These are phyloP conservation scores for Cladosporium oxysporum DNA, from an alignment of 2,329 filamentous ascomycete genomes.

Conservation along the genomic window DNA sequence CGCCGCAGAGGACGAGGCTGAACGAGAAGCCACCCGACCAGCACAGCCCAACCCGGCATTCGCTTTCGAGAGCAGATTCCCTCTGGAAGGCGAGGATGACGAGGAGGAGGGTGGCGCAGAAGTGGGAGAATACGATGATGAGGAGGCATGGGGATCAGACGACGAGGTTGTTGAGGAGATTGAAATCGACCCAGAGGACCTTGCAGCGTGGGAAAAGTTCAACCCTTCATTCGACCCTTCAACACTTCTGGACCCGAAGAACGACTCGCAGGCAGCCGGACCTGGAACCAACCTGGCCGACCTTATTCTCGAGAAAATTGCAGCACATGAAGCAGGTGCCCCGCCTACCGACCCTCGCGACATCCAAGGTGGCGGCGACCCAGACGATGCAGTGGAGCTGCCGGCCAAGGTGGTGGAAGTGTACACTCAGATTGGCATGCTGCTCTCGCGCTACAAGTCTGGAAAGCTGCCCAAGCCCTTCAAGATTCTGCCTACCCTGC, in stretches of 20 bases:
- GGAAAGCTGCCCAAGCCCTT: slow-evolving; percentile 97
- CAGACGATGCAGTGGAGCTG: slow-evolving; percentile 81
- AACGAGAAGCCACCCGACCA: slow-evolving; percentile 46
- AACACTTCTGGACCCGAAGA: slow-evolving; percentile 62
- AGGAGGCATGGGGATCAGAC: slow-evolving; percentile 73
- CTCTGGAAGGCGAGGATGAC: slow-evolving; percentile 42
- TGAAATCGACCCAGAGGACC: slow-evolving; percentile 84
- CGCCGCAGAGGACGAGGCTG: slow-evolving; percentile 73
- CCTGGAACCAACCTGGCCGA: slow-evolving; percentile 78
- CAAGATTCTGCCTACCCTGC: slow-evolving; percentile 91
- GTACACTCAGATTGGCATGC: slow-evolving; percentile 86
- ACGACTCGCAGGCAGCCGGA: slow-evolving; percentile 35
- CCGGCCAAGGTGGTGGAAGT: slow-evolving; percentile 92
- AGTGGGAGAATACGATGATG: slow-evolving; percentile 52
- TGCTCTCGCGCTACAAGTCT: slow-evolving; percentile 89
- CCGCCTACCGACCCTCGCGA: slow-evolving; percentile 51
- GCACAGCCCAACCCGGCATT: slow-evolving; percentile 64
- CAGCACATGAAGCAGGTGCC: slow-evolving; percentile 74
- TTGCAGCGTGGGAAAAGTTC: slow-evolving; percentile 90
- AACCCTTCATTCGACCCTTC: slow-evolving; percentile 74
- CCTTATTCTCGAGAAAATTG: slow-evolving; percentile 91
- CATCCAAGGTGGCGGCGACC: slow-evolving; percentile 51
- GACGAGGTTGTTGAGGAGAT: slow-evolving; percentile 63
- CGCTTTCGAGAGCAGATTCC: slow-evolving; percentile 75
- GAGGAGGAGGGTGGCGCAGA: slow-evolving; percentile 54